These are phyloP conservation scores for Trypanosoma mega DNA, from an alignment of 208 protist species.

Conservation along the genomic window DNA sequence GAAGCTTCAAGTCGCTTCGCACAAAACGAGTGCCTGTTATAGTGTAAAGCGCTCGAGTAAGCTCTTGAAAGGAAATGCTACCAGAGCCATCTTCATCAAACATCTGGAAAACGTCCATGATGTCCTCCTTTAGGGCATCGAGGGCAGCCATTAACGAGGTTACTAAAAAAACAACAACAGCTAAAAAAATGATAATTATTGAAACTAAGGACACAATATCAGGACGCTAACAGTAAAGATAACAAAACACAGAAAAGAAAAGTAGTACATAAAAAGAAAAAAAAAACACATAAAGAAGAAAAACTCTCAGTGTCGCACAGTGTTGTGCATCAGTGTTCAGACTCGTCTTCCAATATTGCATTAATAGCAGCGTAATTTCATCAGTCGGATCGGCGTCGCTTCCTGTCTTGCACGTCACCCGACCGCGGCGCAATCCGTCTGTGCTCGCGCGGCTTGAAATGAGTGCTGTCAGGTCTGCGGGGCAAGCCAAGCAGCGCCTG, in stretches of 20 bases:
- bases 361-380: slow-evolving; percentile 25
- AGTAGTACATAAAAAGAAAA: neutral
- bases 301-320: slow-evolving; percentile 21
- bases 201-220: neutral
- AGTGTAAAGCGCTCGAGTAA: slow-evolving; percentile 65
- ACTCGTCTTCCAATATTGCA: slow-evolving; percentile 38
- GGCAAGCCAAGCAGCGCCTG: neutral
- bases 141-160: slow-evolving; percentile 32
- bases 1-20: slow-evolving; percentile 48
- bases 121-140: slow-evolving; percentile 61
- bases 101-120: slow-evolving; percentile 78
- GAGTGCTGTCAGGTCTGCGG: slow-evolving; percentile 13
- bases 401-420: slow-evolving; percentile 28
- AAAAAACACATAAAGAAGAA: slow-evolving; percentile 17
- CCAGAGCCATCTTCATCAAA: slow-evolving; percentile 83
- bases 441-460: slow-evolving; percentile 26
- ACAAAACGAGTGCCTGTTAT: slow-evolving; percentile 70
- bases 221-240: slow-evolving; percentile 24
- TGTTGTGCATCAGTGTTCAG: slow-evolving; percentile 30
- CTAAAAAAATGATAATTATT: slow-evolving; percentile 14
- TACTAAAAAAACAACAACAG: slow-evolving; percentile 11
- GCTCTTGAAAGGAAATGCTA: slow-evolving; percentile 61
- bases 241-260: slow-evolving; percentile 9
- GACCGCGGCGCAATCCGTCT: slow-evolving; percentile 25
- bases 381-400: neutral